Evolutionary conservation across 441 rosid species (phyloP), one percentile per base, ranked within the genome.

Genomic region (Arabidopsis hybrid): DNA sequence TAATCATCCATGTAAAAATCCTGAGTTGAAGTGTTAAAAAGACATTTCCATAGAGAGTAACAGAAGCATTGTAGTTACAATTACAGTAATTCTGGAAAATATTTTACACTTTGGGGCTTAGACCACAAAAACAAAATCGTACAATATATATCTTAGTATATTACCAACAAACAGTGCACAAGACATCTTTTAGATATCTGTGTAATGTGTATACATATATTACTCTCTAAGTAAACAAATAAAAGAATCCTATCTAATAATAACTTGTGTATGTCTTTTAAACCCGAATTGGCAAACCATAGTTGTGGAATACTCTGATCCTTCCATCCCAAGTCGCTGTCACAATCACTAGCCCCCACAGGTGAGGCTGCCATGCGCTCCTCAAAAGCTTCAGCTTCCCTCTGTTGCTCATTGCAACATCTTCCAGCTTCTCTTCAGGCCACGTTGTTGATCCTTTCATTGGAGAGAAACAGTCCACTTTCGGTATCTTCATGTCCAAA

Each of bases 281-380:
- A 34, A 72, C 75, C 21, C 80, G 85, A 58, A 85, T 50, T 1
- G 91, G 91, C 46, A 85, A 68, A 12, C 91, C 91, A 11, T 84
- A 82, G 65, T 87, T 87, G 67, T 80, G 84, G 64, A 82, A 84
- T 3, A 88, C 82, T 73, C 86, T 73, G 42, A 87, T 87, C 58
- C 82, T 65, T 51, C 91, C 91, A 53, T 87, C 91, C 85, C 86
- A 81, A 18, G 89, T 81, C 2, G 88, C 91, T 0, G 86, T 80
- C 46, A 87, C 91, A 11, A 87, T 73, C 21, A 87, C 91, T 50
- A 85, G 82, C 51, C 91, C 91, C 89, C 89, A 85, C 60, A 75
- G 65, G 73, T 87, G 85, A 51, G 90, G 82, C 26, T 82, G 89
- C 70, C 88, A 85, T 21, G 83, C 83, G 45, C 71, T 82, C 76